Evolutionary conservation across 2,329 filamentous ascomycete species (phyloP).

Genomic region (Pseudopithomyces chartarum): DNA sequence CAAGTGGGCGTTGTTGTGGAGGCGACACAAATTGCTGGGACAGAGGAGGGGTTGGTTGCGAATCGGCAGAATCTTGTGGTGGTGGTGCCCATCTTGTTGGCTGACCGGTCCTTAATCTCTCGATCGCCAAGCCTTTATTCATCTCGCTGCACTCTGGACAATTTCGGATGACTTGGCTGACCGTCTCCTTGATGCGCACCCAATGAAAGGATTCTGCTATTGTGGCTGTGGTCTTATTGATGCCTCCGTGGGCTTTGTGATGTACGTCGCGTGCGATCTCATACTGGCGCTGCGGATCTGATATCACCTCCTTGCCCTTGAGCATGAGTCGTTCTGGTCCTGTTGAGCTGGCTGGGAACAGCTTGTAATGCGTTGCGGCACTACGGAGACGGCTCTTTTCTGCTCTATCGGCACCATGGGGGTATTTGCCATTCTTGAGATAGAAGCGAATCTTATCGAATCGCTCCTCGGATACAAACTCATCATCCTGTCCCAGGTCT

Average conservation of each 20-base stretch:
- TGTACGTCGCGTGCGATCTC: slow-evolving; percentile 84
- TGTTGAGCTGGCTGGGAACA: slow-evolving; percentile 59
- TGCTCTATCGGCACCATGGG: slow-evolving; percentile 87
- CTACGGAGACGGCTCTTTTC: slow-evolving; percentile 94
- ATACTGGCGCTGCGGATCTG: slow-evolving; percentile 86
- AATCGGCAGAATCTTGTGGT: not conserved
- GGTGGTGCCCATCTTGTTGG: slow-evolving; percentile 11
- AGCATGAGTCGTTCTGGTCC: slow-evolving; percentile 75
- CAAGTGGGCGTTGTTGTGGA: slow-evolving; percentile 14
- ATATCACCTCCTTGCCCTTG: slow-evolving; percentile 96
- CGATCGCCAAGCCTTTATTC: slow-evolving; percentile 38
- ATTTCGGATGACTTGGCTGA: slow-evolving; percentile 90
- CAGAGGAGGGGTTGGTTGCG: slow-evolving; percentile 1
- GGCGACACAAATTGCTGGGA: slow-evolving; percentile 48
- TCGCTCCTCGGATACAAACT: slow-evolving; percentile 89
- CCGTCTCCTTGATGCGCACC: slow-evolving; percentile 97
- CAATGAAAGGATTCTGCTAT: slow-evolving; percentile 96
- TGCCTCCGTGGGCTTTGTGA: slow-evolving; percentile 78
- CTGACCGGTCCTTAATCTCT: not conserved
- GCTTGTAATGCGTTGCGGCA: slow-evolving; percentile 93
- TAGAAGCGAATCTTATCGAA: slow-evolving; percentile 99
- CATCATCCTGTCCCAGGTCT: slow-evolving; percentile 68
- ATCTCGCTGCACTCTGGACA: slow-evolving; percentile 86
- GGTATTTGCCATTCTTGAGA: slow-evolving; percentile 92
- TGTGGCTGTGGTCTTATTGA: slow-evolving; percentile 96